Conservation (phyloP, 2,329 filamentous ascomycete species). For the Ophiocordyceps sinensis region DNA sequence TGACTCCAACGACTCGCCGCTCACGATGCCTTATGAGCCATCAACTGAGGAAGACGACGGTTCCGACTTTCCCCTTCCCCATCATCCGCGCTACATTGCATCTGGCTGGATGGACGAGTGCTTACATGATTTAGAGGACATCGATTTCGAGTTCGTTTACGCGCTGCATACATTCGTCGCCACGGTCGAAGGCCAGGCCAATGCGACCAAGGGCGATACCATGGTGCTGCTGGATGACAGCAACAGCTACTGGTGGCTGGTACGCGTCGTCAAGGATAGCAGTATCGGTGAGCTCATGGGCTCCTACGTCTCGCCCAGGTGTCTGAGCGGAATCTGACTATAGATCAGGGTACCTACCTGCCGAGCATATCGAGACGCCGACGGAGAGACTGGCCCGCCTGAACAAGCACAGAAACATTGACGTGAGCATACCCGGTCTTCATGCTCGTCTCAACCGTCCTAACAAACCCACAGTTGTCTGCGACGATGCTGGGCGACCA, state of each 20-base stretch:
- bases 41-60: constrained; percentile 43
- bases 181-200: constrained; percentile 94
- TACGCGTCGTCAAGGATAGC: constrained; percentile 91
- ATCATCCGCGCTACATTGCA: constrained; percentile 51
- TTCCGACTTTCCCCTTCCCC: constrained; percentile 38
- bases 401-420: constrained; percentile 97
- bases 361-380: constrained; percentile 96
- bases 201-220: constrained; percentile 94
- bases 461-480: constrained; percentile 30
- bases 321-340: background rate
- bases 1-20: constrained; percentile 14
- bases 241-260: constrained; percentile 99
- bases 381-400: constrained; percentile 84
- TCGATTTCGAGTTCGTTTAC: constrained; percentile 99
- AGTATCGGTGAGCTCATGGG: constrained; percentile 52
- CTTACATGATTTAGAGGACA: constrained; percentile 94
- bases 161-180: constrained; percentile 95
- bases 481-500: constrained; percentile 49
- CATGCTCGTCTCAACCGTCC: background rate
- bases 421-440: constrained; percentile 49
- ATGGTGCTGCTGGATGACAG: constrained; percentile 98
- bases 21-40: constrained; percentile 30
- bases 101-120: constrained; percentile 62
- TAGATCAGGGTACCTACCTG: constrained; percentile 71
- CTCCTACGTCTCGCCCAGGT: background rate